Conservation (phyloP, 2,329 filamentous ascomycete genomes). For the Bisporella sp. region DNA sequence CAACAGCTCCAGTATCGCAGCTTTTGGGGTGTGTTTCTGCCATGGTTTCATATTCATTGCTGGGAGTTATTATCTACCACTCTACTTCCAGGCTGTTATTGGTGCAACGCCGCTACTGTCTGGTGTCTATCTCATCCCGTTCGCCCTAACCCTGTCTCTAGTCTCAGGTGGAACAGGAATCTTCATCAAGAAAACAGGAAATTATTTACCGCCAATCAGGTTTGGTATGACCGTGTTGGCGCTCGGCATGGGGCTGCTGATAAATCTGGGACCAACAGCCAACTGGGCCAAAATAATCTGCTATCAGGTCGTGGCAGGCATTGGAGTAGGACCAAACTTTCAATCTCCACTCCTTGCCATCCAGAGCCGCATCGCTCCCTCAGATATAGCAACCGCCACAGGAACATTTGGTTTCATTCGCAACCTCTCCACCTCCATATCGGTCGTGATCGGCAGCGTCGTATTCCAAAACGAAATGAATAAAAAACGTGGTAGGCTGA, state of each 20-base stretch:
- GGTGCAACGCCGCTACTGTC: slow-evolving; percentile 53
- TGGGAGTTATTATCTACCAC: slow-evolving; percentile 24
- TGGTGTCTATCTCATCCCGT: slow-evolving; percentile 69
- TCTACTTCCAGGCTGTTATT: slow-evolving; percentile 66
- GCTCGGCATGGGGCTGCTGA: slow-evolving; percentile 57
- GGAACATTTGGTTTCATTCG: slow-evolving; percentile 59
- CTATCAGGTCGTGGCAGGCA: slow-evolving; percentile 55
- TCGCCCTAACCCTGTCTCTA: slow-evolving; percentile 60
- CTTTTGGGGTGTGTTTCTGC: slow-evolving; percentile 61
- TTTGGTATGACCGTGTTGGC: slow-evolving; percentile 51
- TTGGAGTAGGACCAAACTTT: slow-evolving; percentile 63
- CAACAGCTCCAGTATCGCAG: slow-evolving; percentile 56
- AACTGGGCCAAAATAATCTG: slow-evolving; percentile 51
- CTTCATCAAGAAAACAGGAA: slow-evolving; percentile 56
- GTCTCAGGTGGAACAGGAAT: slow-evolving; percentile 51
- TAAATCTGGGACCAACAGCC: slow-evolving; percentile 50
- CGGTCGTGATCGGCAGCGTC: slow-evolving; percentile 41
- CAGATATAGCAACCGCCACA: slow-evolving; percentile 62
- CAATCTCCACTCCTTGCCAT: slow-evolving; percentile 62
- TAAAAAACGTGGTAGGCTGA: slow-evolving; percentile 15
- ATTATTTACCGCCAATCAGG: slow-evolving; percentile 55
- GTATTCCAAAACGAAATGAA: slow-evolving; percentile 42
- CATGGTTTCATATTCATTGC: slow-evolving; percentile 50
- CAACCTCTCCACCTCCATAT: slow-evolving; percentile 36
- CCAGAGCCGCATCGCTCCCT: slow-evolving; percentile 53